Conservation (phyloP, 345 rosid species). For the Jatropha curcas region DNA sequence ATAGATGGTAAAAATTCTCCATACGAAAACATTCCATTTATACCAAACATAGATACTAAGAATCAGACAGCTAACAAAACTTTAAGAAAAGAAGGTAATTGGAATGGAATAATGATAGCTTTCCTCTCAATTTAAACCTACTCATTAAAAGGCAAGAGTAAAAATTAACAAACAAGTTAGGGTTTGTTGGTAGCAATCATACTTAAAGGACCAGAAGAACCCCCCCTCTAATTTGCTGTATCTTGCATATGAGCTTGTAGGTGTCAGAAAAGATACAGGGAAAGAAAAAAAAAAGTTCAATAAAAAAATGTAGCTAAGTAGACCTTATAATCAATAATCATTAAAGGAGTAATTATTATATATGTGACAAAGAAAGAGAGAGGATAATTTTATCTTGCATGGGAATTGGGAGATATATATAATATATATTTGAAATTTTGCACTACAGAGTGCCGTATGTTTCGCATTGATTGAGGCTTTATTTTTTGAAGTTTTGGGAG, state of each 20-base stretch:
- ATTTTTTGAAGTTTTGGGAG: neutral
- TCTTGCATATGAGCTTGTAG: neutral
- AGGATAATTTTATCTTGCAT: too few species aligned
- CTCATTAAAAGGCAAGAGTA: constrained; percentile 11
- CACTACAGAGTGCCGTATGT: constrained; percentile 18
- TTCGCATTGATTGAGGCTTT: constrained; percentile 18
- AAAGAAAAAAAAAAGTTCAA: neutral
- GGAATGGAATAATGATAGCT: constrained; percentile 16
- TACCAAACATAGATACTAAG: constrained; percentile 1
- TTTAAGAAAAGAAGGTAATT: constrained; percentile 7
- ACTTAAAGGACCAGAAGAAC: constrained; percentile 3
- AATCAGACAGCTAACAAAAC: constrained; percentile 15
- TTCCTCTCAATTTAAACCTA: constrained; percentile 18
- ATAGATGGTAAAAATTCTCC: neutral
- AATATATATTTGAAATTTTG: constrained; percentile 5
- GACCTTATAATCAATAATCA: neutral
- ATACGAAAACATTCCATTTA: neutral
- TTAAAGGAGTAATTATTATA: neutral
- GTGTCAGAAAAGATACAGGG: neutral
- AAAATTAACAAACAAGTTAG: neutral
- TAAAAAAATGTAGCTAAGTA: neutral
- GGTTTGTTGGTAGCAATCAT: neutral
- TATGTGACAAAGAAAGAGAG: neutral
- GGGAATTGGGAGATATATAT: neutral
- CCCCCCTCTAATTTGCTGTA: neutral